Evolutionary conservation across 768 basidiomycete genomes (phyloP), one percentile per base, ranked within the genome.

Genomic region (Rhodotorula babjevae): DNA sequence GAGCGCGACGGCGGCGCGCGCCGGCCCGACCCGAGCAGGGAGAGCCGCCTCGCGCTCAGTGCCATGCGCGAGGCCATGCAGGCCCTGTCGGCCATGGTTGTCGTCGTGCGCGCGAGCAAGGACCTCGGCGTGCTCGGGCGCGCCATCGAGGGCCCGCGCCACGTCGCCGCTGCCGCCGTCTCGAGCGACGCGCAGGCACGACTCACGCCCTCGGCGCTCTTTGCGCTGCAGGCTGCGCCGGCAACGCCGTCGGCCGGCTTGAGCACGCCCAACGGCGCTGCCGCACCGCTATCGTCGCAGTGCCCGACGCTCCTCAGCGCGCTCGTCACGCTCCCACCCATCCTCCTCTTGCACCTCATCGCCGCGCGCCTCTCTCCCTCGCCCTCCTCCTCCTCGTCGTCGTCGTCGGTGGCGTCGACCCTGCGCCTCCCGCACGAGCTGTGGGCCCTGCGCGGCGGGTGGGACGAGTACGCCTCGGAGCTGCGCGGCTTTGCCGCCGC

Each of bases 61-160:
- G 78, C 78, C n/a, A 78, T 79, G 78, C 55, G 76, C 15, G 78
- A 79, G 61, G 78, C 78, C 25, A 72, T 78, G 72, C 70, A 76
- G 65, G 76, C 77, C 14, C 61, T 79, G 10, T 64, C 60, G 3
- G 74, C 75, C 27, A 63, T 79, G 65, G 63, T 78, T 33, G 69
- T 79, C 33, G 74, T 76, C 53, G 69, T 75, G 2, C 61, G 77
- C n/a, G 71, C 74, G 31, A 68, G 69, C 29, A 61, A 60, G 23
- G 56, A 67, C 36, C 29, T 55, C 21, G 58, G 47, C 14, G 67
- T 61, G 2, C 25, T 77, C 23, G n/a, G 42, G 23, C 12, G 40
- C 31, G 77, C 77, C 23, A 46, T 77, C 47, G 31, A 60, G 53
- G 29, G 15, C 7, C 42, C 60, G 42, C 55, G n/a, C 18, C 2